phyloP scores from a whole-genome alignment of 305 asterid species.

The Stenogyne calaminthoides region DNA sequence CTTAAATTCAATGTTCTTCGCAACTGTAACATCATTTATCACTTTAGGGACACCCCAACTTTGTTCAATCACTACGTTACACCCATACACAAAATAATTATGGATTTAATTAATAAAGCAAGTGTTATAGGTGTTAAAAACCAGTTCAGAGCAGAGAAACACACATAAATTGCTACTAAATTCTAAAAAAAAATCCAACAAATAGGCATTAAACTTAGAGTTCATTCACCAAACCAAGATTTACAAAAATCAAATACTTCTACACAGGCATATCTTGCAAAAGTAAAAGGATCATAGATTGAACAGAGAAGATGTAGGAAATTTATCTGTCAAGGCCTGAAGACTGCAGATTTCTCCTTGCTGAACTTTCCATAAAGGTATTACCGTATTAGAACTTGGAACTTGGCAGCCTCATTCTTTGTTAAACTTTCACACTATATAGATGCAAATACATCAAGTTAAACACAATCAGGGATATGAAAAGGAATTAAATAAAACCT shows the following conservation, averaged over 20 bases:
- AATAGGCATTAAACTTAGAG: background rate
- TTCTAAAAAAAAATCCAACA: too few relatives aligned
- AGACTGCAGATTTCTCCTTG: too few relatives aligned
- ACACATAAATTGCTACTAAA: too few relatives aligned
- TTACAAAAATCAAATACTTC: background rate
- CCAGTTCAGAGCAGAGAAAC: too few relatives aligned
- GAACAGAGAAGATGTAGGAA: conserved; percentile 17
- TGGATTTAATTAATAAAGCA: too few relatives aligned
- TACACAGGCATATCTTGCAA: background rate
- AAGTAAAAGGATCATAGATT: conserved; percentile 10
- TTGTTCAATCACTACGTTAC: too few relatives aligned
- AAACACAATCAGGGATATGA: conserved; percentile 30
- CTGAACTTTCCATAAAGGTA: conserved; percentile 55
- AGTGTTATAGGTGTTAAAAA: too few relatives aligned
- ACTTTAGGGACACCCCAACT: conserved; percentile 56
- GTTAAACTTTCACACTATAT: conserved; percentile 78
- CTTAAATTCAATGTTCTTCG: conserved; percentile 75
- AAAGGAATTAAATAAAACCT: conserved; percentile 17
- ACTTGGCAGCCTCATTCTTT: conserved; percentile 75
- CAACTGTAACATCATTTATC: conserved; percentile 78
- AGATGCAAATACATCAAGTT: conserved; percentile 30
- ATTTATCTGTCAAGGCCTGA: conserved; percentile 71
- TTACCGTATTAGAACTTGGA: conserved; percentile 73
- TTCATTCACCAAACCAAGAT: conserved; percentile 10
- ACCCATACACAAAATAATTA: too few relatives aligned